Conservation (phyloP, 2,329 filamentous ascomycete species). For the Daldinia sp. region DNA sequence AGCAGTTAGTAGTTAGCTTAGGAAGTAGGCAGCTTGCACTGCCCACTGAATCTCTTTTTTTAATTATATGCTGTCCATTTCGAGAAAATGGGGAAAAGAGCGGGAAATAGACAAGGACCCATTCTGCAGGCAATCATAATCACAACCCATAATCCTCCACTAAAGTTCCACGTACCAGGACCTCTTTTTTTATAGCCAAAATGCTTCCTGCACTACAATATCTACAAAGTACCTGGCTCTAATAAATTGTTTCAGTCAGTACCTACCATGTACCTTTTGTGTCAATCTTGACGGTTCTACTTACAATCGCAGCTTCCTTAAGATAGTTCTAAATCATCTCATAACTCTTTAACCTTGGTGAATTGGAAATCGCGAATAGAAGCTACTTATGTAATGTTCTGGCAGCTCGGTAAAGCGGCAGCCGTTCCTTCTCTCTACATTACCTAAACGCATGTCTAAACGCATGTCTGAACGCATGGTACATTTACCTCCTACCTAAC, state of each 20-base stretch:
- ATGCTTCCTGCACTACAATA: conserved; percentile 7
- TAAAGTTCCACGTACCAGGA: conserved; percentile 20
- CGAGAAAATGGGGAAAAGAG: conserved; percentile 1
- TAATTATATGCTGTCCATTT: background rate
- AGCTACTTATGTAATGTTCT: conserved; percentile 10
- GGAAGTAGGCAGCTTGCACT: too few species aligned
- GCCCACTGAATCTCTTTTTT: too few species aligned
- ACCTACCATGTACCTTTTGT: background rate
- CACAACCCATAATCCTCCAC: conserved; percentile 7
- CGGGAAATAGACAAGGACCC: conserved; percentile 7
- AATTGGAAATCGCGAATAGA: conserved; percentile 9
- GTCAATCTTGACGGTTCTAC: background rate
- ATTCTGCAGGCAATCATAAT: conserved; percentile 24
- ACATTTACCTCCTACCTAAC: too few species aligned
- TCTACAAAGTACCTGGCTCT: background rate
- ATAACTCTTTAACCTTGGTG: conserved; percentile 6
- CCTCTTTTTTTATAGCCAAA: conserved; percentile 12
- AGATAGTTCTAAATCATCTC: background rate
- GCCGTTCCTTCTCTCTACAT: background rate
- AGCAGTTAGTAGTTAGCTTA: background rate
- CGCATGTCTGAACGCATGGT: too few species aligned
- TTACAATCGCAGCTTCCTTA: background rate
- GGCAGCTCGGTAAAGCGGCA: conserved; percentile 32
- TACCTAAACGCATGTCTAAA: conserved; percentile 1
- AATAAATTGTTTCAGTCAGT: background rate